A percentile compares a stretch with the other conserved stretches of the same genome.
Evolutionary conservation across 345 rosid species (phyloP).

Genomic region (Lepidium didymum): DNA sequence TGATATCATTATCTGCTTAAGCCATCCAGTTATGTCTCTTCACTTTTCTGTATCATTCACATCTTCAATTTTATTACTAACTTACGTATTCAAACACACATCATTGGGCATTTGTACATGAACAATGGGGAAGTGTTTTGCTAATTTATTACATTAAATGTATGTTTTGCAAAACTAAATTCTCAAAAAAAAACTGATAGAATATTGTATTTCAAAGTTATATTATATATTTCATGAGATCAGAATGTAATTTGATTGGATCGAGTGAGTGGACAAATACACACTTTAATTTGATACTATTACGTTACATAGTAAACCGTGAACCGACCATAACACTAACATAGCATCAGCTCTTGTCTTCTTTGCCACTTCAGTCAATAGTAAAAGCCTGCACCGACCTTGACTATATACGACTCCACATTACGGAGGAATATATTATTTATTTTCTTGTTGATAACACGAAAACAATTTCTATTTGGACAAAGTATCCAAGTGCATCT

Average conservation of each 20-base stretch:
- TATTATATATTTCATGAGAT: background rate
- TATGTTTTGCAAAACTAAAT: background rate
- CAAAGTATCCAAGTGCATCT: background rate
- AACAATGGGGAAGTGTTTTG: no score
- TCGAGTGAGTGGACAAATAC: background rate
- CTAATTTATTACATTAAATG: no score
- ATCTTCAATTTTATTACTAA: background rate
- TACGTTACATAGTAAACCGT: background rate
- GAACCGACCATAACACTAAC: constrained; percentile 14
- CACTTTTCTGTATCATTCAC: constrained; percentile 3
- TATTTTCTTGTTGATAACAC: background rate
- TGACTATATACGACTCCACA: background rate
- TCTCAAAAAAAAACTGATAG: background rate
- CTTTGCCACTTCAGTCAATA: background rate
- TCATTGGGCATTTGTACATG: background rate
- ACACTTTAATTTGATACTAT: background rate
- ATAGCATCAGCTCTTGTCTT: background rate
- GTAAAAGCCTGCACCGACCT: constrained; percentile 22
- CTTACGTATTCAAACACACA: background rate
- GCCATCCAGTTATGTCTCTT: constrained; percentile 26
- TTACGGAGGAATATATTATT: no score
- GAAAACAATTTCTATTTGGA: background rate
- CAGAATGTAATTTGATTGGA: background rate
- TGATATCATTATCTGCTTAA: constrained; percentile 26
- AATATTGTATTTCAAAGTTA: background rate